Evolutionary conservation across 1,284 basidiomycete species (phyloP), one percentile per base, ranked within the genome.

Genomic region (Neonothopanus nambi): DNA sequence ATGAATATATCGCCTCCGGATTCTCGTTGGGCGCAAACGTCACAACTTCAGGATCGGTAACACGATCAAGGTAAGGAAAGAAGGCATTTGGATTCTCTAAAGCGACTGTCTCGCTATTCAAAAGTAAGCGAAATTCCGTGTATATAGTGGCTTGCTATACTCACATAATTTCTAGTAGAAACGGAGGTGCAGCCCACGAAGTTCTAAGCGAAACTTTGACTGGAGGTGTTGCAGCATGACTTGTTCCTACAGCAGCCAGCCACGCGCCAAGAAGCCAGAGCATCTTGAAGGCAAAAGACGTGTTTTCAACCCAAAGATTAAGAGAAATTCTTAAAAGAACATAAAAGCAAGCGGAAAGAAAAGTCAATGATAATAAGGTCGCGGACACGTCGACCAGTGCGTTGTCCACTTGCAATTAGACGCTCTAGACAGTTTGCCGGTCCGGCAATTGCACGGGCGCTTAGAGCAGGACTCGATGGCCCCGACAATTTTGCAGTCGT

Each of bases 121-220:
- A 43, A 13, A n/a, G 61, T 40, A 52, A 52, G 48, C 24, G 30
- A 45, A 33, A 17, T 13, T 5, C 9, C 20, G 48, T 23, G 37
- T 17, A 30, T 28, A 57, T 52, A 52, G 20, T 20, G 41, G 55
- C 38, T 21, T 4, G 6, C 9, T 33, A 38, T 21, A 74, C 90
- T 65, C 64, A 95, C 89, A 98, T 70, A 48, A 91, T 80, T 72
- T 97, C 95, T 18, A 94, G 77, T 1, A 95, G 66, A 8, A 88
- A 75, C 11, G 89, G 83, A 5, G 89, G 81, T 18, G 87, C 82
- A 3, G 81, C 69, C 91, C 94, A 97, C 48, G 89, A 89, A 1
- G 93, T 87, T 57, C 83, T 80, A 24, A 97, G 75, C 35, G 84
- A 80, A 20, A 95, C 86, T 53, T 85, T 85, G 13, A 96, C 85